Percentiles rank a stretch among this genome's conserved stretches.
Conservation (phyloP, 805 yeast species). For the Metahyphopichia silvanorum region DNA sequence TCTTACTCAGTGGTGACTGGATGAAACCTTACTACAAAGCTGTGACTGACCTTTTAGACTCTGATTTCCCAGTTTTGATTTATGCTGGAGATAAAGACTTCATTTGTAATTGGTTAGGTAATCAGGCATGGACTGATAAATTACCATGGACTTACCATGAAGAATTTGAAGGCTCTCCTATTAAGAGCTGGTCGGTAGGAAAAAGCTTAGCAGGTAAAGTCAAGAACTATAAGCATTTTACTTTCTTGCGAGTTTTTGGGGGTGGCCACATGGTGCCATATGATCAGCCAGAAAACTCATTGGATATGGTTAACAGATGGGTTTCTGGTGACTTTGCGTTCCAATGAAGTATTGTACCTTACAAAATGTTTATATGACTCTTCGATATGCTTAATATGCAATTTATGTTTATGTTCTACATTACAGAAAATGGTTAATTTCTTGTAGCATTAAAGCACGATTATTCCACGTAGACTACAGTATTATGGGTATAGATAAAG, state of each 20-base stretch:
- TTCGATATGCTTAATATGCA: too few relatives aligned
- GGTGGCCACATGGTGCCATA: conserved; percentile 97
- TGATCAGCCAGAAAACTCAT: conserved; percentile 76
- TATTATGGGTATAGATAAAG: too few relatives aligned
- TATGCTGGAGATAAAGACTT: conserved; percentile 96
- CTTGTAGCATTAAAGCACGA: too few relatives aligned
- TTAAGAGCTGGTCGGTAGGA: conserved; percentile 42
- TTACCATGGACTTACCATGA: conserved; percentile 62
- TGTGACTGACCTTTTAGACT: conserved; percentile 65
- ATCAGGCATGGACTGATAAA: conserved; percentile 74
- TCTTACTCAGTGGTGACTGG: conserved; percentile 86
- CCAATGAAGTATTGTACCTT: too few relatives aligned
- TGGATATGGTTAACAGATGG: conserved; percentile 87
- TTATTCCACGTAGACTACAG: too few relatives aligned
- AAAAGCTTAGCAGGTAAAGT: conserved; percentile 59
- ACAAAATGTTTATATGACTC: too few relatives aligned
- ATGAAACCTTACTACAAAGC: conserved; percentile 68
- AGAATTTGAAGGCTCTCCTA: conserved; percentile 40
- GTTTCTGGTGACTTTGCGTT: conserved; percentile 49
- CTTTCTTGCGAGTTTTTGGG: conserved; percentile 79
- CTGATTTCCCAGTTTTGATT: conserved; percentile 72
- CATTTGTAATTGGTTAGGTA: conserved; percentile 92
- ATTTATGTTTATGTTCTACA: too few relatives aligned
- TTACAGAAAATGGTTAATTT: too few relatives aligned
- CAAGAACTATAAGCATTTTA: conserved; percentile 68